These are phyloP conservation scores for Aethionema arabicum DNA, from an alignment of 345 rosid genomes.

Conservation along the genomic window DNA sequence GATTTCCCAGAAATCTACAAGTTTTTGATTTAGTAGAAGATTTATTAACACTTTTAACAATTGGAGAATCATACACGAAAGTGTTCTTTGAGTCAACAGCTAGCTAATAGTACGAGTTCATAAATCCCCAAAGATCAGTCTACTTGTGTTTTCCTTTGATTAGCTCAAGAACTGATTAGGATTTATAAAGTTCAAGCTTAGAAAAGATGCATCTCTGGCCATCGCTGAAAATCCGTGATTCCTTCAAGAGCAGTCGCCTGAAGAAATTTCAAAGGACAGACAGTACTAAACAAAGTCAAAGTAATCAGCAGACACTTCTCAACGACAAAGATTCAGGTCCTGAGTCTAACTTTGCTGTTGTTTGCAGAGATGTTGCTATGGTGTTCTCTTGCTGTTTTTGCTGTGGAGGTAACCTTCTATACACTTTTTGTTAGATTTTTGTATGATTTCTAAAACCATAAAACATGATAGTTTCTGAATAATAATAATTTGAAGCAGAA, in stretches of 20 bases:
- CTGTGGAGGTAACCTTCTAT: slow-evolving; percentile 26
- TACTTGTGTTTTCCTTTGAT: neutral
- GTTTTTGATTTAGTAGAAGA: too few relatives aligned
- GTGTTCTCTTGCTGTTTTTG: slow-evolving; percentile 38
- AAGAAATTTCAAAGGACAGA: slow-evolving; percentile 22
- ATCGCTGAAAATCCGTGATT: slow-evolving; percentile 33
- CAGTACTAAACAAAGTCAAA: slow-evolving; percentile 25
- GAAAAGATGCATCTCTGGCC: slow-evolving; percentile 41
- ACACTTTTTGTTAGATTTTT: neutral
- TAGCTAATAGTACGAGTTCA: too few relatives aligned
- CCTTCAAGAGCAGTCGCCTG: slow-evolving; percentile 33
- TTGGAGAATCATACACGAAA: too few relatives aligned
- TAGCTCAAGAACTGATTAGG: neutral
- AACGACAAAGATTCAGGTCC: neutral
- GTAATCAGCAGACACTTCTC: slow-evolving; percentile 35
- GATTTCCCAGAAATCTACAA: too few relatives aligned
- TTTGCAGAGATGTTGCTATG: slow-evolving; percentile 31
- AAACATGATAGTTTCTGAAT: too few relatives aligned
- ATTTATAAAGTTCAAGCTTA: neutral
- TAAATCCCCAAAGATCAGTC: neutral
- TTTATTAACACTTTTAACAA: too few relatives aligned
- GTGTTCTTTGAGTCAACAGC: too few relatives aligned
- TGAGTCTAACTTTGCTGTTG: slow-evolving; percentile 11
- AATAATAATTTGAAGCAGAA: too few relatives aligned
- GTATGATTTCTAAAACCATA: neutral